Percentiles rank a stretch among this genome's conserved stretches.
phyloP scores from a whole-genome alignment of 2,329 filamentous ascomycete genomes.

The Neoscytalidium dimidiatum region DNA sequence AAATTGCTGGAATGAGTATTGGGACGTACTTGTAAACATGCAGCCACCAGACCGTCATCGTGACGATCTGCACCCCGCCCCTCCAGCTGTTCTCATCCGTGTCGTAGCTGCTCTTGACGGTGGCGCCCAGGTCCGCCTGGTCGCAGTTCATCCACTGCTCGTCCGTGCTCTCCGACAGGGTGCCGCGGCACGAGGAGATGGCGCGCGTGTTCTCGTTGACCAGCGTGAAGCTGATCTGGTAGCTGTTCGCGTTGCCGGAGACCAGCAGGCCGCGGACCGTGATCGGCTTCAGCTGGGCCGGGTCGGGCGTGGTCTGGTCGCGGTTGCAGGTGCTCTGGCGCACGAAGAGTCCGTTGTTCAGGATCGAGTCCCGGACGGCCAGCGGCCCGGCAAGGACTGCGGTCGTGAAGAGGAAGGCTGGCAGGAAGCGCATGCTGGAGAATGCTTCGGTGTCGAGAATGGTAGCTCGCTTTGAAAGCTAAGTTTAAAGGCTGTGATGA shows the following conservation, averaged over 20 bases:
- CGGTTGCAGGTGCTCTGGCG: neutral
- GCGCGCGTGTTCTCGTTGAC: neutral
- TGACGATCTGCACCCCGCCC: neutral
- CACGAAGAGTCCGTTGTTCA: neutral
- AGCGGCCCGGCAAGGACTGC: neutral
- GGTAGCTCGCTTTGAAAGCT: neutral
- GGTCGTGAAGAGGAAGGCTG: neutral
- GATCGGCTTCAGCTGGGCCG: neutral
- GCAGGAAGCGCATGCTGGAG: neutral
- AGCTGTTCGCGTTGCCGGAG: neutral
- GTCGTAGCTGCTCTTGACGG: neutral
- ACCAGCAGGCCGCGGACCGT: neutral
- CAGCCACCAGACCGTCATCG: neutral
- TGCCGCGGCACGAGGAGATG: neutral
- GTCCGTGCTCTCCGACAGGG: neutral
- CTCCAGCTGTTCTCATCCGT: neutral
- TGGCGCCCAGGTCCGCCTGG: neutral
- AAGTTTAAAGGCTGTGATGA: neutral
- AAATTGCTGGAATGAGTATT: too few species aligned
- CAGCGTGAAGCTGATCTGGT: neutral
- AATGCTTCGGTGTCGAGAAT: neutral
- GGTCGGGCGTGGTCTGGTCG: neutral
- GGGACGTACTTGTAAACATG: neutral
- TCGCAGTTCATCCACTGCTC: neutral
- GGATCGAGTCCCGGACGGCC: neutral